Percentiles rank a stretch among this genome's conserved stretches.
Conservation (phyloP, 768 basidiomycete genomes). For the Pilatotrama ljubarskyi region DNA sequence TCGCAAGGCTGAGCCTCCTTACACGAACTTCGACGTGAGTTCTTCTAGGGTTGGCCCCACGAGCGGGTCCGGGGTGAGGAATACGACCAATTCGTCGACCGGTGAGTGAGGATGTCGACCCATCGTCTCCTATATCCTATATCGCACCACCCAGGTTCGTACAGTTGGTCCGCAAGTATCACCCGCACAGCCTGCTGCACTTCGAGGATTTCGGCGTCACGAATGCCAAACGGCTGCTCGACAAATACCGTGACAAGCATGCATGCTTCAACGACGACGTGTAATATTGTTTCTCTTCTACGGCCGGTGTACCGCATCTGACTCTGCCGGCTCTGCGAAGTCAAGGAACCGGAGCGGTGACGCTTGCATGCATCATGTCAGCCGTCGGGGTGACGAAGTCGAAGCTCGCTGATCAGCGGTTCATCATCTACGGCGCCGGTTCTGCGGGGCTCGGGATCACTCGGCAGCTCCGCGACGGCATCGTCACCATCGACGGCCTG, state of each 20-base stretch:
- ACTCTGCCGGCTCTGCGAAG: conserved; percentile 33
- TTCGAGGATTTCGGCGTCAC: conserved; percentile 85
- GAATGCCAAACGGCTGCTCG: conserved; percentile 70
- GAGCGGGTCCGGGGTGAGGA: conserved; percentile 66
- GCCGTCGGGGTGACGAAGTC: conserved; percentile 68
- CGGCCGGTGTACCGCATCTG: not conserved
- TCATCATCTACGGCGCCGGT: conserved; percentile 78
- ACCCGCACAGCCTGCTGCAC: conserved; percentile 66
- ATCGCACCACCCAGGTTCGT: conserved; percentile 53
- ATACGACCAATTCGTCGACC: conserved; percentile 79
- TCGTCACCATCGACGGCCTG: conserved; percentile 53
- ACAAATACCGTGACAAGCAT: conserved; percentile 59
- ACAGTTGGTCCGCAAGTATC: conserved; percentile 70
- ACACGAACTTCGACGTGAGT: not conserved
- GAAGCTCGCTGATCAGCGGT: conserved; percentile 71
- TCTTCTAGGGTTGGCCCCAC: conserved; percentile 67
- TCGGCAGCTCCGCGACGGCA: conserved; percentile 73
- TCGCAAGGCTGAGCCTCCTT: too few species aligned
- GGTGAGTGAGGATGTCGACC: conserved; percentile 37
- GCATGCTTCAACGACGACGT: conserved; percentile 86
- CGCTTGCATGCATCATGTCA: conserved; percentile 66
- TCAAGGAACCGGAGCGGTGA: conserved; percentile 77
- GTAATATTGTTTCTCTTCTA: conserved; percentile 36
- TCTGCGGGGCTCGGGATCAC: conserved; percentile 83
- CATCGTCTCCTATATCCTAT: not conserved